Conservation (phyloP, 495 filamentous ascomycete genomes). For the Poronia punctata region DNA sequence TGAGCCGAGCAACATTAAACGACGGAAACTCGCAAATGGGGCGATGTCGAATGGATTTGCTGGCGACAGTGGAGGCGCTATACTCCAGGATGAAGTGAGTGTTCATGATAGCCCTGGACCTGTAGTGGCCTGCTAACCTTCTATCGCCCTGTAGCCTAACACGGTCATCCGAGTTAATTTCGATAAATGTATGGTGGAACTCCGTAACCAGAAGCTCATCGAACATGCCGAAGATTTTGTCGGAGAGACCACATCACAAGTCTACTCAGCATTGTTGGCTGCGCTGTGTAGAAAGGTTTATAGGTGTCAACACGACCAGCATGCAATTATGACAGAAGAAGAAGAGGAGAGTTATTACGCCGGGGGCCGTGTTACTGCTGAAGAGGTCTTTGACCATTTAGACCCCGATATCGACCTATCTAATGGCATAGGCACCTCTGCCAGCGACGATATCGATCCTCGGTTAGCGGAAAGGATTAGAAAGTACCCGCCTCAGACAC, state of each 20-base stretch:
- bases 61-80: conserved; percentile 31
- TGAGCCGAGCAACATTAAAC: conserved; percentile 31
- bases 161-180: conserved; percentile 76
- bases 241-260: conserved; percentile 57
- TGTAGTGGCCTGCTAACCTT: conserved; percentile 18
- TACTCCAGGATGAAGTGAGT: conserved; percentile 27
- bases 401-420: conserved; percentile 34
- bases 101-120: background rate
- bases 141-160: conserved; percentile 32
- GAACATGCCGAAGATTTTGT: conserved; percentile 50
- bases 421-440: conserved; percentile 37
- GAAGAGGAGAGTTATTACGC: conserved; percentile 38
- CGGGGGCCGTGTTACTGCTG: conserved; percentile 34
- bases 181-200: conserved; percentile 71
- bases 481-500: conserved; percentile 24
- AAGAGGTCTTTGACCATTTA: conserved; percentile 41
- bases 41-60: conserved; percentile 18
- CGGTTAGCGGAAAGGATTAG: conserved; percentile 35
- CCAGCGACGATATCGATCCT: conserved; percentile 31
- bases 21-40: conserved; percentile 39
- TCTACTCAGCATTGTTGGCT: conserved; percentile 68
- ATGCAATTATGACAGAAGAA: conserved; percentile 44
- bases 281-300: conserved; percentile 59
- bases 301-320: conserved; percentile 53
- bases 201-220: conserved; percentile 72